phyloP scores from a whole-genome alignment of 345 rosid genomes.

The Salix exigua region DNA sequence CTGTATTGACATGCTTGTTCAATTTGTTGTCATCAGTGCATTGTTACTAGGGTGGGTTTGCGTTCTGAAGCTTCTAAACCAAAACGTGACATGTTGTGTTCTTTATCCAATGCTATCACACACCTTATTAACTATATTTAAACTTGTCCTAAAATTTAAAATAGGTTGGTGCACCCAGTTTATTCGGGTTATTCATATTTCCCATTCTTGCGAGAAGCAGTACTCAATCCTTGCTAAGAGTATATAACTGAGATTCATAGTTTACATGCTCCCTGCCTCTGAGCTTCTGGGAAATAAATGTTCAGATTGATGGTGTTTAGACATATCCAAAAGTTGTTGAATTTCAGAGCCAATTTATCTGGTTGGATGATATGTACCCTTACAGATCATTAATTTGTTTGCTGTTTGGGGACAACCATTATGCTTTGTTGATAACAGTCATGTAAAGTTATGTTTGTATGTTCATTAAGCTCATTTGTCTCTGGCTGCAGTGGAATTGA shows the following conservation, averaged over 20 bases:
- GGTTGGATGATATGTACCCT: neutral
- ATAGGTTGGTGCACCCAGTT: neutral
- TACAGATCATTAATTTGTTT: neutral
- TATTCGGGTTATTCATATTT: neutral
- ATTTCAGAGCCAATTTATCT: neutral
- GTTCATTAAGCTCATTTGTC: neutral
- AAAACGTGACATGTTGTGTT: neutral
- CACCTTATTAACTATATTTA: neutral
- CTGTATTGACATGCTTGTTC: neutral
- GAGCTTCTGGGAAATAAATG: neutral
- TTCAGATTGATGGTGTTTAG: neutral
- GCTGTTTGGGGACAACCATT: neutral
- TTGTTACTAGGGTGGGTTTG: neutral
- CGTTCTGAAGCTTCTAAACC: neutral
- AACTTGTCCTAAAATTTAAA: neutral
- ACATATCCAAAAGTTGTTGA: neutral
- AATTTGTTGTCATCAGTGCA: neutral
- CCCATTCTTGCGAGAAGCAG: neutral
- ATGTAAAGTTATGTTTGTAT: neutral
- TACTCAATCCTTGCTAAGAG: neutral
- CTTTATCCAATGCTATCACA: neutral
- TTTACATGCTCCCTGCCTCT: neutral
- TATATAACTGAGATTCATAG: neutral
- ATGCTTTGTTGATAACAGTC: neutral
- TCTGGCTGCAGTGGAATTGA: conserved; percentile 68